A percentile compares a stretch with the other conserved stretches of the same genome.
Conservation (phyloP, 371 early-diverging fungal genomes). For the Mortierella sp. region DNA sequence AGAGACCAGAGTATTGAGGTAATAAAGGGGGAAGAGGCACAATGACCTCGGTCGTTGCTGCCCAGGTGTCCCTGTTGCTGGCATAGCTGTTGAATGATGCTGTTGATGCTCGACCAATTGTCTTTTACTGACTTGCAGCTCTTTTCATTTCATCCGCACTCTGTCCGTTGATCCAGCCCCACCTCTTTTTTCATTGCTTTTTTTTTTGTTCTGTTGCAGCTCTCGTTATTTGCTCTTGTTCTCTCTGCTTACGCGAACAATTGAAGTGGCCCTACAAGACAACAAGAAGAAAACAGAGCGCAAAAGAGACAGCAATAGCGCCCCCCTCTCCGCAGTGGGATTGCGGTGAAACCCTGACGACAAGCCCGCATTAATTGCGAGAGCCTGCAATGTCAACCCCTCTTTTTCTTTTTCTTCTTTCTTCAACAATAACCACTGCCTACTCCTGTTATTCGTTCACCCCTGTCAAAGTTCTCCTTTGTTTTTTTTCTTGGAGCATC, state of each 20-base stretch:
- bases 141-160: neutral
- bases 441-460: neutral
- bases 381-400: slow-evolving; percentile 7
- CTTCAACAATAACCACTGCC: neutral
- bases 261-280: neutral
- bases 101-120: no score
- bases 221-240: neutral
- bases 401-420: neutral
- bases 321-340: neutral
- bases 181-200: neutral
- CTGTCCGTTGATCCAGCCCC: neutral
- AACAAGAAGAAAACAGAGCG: neutral
- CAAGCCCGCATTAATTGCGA: neutral
- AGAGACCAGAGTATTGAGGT: neutral
- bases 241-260: slow-evolving; percentile 13
- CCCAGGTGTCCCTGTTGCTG: neutral
- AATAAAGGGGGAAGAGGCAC: neutral
- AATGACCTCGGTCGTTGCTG: neutral
- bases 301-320: neutral
- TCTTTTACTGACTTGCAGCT: neutral
- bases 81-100: no score
- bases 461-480: neutral
- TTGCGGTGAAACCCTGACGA: neutral
- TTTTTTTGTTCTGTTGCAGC: no score
- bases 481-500: neutral